Conservation (phyloP, 2,329 filamentous ascomycete genomes). For the Ramichloridium luteum region DNA sequence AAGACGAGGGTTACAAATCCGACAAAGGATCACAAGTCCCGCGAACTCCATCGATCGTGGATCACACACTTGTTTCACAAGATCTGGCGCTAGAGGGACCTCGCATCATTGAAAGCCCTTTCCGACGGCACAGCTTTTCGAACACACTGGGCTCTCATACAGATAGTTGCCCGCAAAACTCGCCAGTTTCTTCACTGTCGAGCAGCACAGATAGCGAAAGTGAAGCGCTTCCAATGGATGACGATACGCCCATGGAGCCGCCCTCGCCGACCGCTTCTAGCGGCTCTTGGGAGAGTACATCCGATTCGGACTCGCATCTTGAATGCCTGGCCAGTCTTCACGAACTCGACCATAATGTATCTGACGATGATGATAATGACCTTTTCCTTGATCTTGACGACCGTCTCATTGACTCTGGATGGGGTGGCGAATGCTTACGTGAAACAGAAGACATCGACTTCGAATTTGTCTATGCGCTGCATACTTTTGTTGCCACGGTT, state of each 20-base stretch:
- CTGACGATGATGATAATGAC: slow-evolving; percentile 50
- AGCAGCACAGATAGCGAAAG: too few species aligned
- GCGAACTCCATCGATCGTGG: too few species aligned
- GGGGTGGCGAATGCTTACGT: slow-evolving; percentile 76
- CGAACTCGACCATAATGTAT: too few species aligned
- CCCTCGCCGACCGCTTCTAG: slow-evolving; percentile 14
- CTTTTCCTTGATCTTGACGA: slow-evolving; percentile 45
- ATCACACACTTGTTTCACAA: too few species aligned
- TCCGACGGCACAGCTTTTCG: slow-evolving; percentile 14
- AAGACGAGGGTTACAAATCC: too few species aligned
- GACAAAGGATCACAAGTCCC: too few species aligned
- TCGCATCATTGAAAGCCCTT: slow-evolving; percentile 19
- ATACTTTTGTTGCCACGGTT: slow-evolving; percentile 94
- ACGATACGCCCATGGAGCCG: slow-evolving; percentile 29
- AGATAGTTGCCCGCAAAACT: too few species aligned
- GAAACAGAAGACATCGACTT: slow-evolving; percentile 98
- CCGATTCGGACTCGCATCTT: slow-evolving; percentile 14
- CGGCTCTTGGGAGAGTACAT: slow-evolving; percentile 20
- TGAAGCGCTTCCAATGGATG: too few species aligned
- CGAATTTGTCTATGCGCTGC: slow-evolving; percentile 95
- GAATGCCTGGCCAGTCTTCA: too few species aligned
- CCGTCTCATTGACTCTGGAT: slow-evolving; percentile 58
- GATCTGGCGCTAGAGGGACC: too few species aligned
- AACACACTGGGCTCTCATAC: too few species aligned
- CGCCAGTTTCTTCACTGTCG: too few species aligned